Conservation (phyloP, 805 yeast genomes). For the Candida dendrica region DNA sequence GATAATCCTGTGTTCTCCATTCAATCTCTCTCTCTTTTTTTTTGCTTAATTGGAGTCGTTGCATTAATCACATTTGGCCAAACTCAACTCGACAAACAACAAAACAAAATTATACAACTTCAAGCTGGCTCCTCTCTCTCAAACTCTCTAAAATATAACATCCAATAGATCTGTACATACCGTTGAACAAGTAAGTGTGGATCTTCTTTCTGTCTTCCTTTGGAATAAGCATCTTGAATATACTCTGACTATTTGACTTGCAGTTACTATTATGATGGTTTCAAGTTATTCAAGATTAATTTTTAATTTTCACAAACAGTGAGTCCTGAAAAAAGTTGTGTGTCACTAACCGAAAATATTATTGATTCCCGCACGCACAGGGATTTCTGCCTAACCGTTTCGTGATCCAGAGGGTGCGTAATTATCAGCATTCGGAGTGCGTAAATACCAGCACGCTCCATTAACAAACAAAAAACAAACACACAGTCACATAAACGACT, state of each 20-base stretch:
- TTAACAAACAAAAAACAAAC: not conserved
- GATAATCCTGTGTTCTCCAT: no score
- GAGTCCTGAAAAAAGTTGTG: not conserved
- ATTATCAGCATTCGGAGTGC: no score
- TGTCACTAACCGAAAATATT: not conserved
- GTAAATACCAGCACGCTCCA: no score
- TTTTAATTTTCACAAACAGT: not conserved
- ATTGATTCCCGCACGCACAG: not conserved
- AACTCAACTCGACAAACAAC: not conserved
- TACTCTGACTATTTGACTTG: constrained; percentile 3
- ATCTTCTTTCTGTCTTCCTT: constrained; percentile 99
- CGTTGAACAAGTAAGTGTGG: constrained; percentile 98
- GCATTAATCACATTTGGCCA: no score
- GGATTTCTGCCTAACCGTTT: not conserved
- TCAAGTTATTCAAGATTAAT: not conserved
- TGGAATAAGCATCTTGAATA: constrained; percentile 86
- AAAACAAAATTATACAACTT: no score
- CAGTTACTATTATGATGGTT: not conserved
- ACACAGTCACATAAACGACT: not conserved
- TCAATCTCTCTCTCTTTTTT: no score
- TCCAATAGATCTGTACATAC: constrained; percentile 46
- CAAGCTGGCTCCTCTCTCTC: not conserved
- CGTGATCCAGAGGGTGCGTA: no score
- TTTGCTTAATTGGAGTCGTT: no score
- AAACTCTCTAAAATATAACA: not conserved